Base-by-base conservation (phyloP, 179 eudicot genomes). In the Carnegiea gigantea region DNA sequence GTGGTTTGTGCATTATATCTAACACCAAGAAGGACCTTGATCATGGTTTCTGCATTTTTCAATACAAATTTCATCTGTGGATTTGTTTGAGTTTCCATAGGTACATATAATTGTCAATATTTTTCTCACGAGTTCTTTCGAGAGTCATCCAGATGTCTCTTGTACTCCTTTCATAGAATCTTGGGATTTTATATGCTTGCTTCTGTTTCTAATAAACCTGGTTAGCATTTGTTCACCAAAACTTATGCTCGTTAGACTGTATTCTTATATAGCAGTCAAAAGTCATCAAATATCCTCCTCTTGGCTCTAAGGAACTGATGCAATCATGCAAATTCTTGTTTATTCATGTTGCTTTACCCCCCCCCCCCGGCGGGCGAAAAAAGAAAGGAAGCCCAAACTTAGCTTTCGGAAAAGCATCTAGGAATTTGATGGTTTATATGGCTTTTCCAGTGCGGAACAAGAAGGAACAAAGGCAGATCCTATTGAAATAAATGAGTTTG, bases 391-490 rank as follows among this genome's bases (percentile, higher is more conserved):
- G 14, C 13, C 57, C 57, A 51, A 10, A 54, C 1, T 54, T 54
- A 54, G 60, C 20, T 17, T 54, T 54, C 2, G n/a, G 51, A 14
- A 48, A 36, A 46, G 44, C 53, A 20, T 24, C 1, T 23, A 40
- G 74, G 1, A 12, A 60, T 10, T 70, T 84, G 74, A 83, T 67
- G 78, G 74, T 77, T 70, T 28, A 70, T 75, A 68, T 87, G 77
- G 74, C 59, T 78, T 85, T 87, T 89, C 78, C 88, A 96, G 98
- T 73, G 99, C 91, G 70, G 93, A 93, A 82, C 91, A 94, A 90
- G 98, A 89, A 84, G 99, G 99, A 76, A 86, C 89, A 54, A 88
- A 86, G 80, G 93, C 89, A 60, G 87, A 90, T 86, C 95, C 96
- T 36, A 85, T 89, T 77, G 98, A 94, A 88, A 33, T 94, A 70